A percentile compares a stretch with the other conserved stretches of the same genome.
phyloP scores from a whole-genome alignment of 257 asterid species.

The Ophiorrhiza pumila region DNA sequence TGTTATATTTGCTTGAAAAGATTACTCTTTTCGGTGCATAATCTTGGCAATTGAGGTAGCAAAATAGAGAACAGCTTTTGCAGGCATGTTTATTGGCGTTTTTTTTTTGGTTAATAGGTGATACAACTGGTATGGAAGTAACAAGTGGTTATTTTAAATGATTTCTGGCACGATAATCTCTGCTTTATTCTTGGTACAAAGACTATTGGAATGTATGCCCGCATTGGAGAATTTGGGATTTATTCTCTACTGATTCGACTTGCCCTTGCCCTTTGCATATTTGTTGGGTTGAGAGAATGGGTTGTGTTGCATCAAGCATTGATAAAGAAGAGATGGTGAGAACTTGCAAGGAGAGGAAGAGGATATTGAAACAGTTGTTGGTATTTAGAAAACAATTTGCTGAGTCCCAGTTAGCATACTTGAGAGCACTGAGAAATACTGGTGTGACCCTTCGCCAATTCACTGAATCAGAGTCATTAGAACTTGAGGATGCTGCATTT shows the following conservation, averaged over 20 bases:
- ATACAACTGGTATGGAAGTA: too few species aligned
- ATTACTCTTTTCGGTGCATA: neutral
- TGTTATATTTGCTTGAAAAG: neutral
- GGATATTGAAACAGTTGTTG: slow-evolving; percentile 58
- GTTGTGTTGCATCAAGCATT: slow-evolving; percentile 72
- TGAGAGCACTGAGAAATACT: slow-evolving; percentile 69
- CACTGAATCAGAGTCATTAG: slow-evolving; percentile 75
- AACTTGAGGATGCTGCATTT: slow-evolving; percentile 49
- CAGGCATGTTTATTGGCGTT: neutral
- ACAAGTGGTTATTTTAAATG: too few species aligned
- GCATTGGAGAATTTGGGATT: neutral
- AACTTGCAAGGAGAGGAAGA: slow-evolving; percentile 67
- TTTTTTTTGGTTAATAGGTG: neutral
- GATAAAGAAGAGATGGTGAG: slow-evolving; percentile 73
- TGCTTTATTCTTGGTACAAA: neutral
- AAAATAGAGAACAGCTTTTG: neutral
- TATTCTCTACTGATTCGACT: neutral
- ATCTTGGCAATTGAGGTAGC: neutral
- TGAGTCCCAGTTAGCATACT: slow-evolving; percentile 64
- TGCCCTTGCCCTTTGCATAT: neutral
- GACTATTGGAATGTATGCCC: neutral
- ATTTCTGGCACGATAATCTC: neutral
- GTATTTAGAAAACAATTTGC: slow-evolving; percentile 60
- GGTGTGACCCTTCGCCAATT: slow-evolving; percentile 85
- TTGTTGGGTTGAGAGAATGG: slow-evolving; percentile 41